Evolutionary conservation across 1,284 basidiomycete genomes (phyloP).

Genomic region (Naganishia sp.): DNA sequence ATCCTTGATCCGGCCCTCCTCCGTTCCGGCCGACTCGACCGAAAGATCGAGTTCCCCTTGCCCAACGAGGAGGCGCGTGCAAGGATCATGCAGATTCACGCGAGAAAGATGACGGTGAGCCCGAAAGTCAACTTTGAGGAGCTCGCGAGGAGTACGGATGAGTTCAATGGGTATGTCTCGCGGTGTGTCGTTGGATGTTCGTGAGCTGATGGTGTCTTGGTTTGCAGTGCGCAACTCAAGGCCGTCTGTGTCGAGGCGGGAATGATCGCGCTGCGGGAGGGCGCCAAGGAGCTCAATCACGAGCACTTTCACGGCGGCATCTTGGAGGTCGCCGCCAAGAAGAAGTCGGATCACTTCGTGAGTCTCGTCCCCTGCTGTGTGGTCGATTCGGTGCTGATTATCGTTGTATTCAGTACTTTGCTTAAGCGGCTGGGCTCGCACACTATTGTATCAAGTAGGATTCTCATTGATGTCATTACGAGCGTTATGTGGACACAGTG

Average conservation of each 20-base stretch:
- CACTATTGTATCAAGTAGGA: not conserved
- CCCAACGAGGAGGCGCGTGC: slow-evolving; percentile 73
- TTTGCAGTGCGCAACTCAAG: slow-evolving; percentile 59
- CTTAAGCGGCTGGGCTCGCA: not conserved
- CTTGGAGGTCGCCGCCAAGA: slow-evolving; percentile 92
- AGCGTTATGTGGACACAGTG: too few relatives aligned
- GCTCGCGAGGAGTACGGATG: slow-evolving; percentile 71
- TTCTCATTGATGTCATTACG: too few relatives aligned
- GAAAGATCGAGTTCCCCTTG: slow-evolving; percentile 79
- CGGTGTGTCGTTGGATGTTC: not conserved
- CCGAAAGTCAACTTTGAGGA: slow-evolving; percentile 75
- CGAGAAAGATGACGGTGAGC: slow-evolving; percentile 86
- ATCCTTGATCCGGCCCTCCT: slow-evolving; percentile 83
- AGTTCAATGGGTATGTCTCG: slow-evolving; percentile 64
- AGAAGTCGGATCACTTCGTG: slow-evolving; percentile 76
- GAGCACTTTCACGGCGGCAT: slow-evolving; percentile 91
- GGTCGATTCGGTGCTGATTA: not conserved
- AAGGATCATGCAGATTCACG: slow-evolving; percentile 75
- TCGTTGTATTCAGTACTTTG: slow-evolving; percentile 14
- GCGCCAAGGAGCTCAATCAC: slow-evolving; percentile 82
- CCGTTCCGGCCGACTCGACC: slow-evolving; percentile 71
- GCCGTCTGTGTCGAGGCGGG: slow-evolving; percentile 96
- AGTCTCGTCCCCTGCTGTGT: slow-evolving; percentile 33
- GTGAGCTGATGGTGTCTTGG: not conserved
- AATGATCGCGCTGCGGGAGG: slow-evolving; percentile 95